Percentiles rank a stretch among this genome's conserved stretches.
Conservation (phyloP, 495 filamentous ascomycete genomes). For the Penicillium atrosanguineum region DNA sequence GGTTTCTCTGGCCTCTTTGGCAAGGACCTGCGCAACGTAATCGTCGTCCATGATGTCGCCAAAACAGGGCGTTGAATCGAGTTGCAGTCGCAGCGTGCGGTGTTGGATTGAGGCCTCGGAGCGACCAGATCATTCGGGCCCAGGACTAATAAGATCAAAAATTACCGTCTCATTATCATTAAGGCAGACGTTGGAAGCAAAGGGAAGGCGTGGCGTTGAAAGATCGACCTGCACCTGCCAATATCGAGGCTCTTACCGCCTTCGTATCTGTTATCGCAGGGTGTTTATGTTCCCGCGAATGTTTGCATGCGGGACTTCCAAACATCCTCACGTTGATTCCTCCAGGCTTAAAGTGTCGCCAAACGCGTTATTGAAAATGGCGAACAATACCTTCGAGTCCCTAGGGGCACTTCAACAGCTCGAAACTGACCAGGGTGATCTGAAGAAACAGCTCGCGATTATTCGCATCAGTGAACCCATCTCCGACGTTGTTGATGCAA, state of each 20-base stretch:
- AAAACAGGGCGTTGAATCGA: slow-evolving; percentile 18
- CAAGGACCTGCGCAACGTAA: slow-evolving; percentile 70
- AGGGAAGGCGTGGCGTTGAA: background rate
- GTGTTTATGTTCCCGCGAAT: slow-evolving; percentile 6
- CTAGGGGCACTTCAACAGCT: slow-evolving; percentile 40
- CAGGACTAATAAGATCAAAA: background rate
- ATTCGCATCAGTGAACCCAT: slow-evolving; percentile 75
- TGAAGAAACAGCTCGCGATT: slow-evolving; percentile 59
- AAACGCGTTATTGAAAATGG: slow-evolving; percentile 20
- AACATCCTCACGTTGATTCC: slow-evolving; percentile 3
- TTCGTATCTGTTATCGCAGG: slow-evolving; percentile 10
- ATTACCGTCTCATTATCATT: background rate
- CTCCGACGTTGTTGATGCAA: slow-evolving; percentile 39
- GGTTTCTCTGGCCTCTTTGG: slow-evolving; percentile 67
- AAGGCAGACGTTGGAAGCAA: background rate
- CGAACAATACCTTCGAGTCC: slow-evolving; percentile 25
- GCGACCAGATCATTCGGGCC: background rate
- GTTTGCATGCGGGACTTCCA: background rate
- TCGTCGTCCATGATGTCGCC: slow-evolving; percentile 59
- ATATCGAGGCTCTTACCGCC: slow-evolving; percentile 16
- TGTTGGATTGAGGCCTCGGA: background rate
- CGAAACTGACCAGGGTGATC: slow-evolving; percentile 46
- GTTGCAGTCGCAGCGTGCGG: background rate
- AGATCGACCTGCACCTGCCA: slow-evolving; percentile 8
- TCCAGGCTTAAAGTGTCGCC: slow-evolving; percentile 4